Conservation (phyloP, 1,284 basidiomycete genomes). For the Papiliotrema terrestris region DNA sequence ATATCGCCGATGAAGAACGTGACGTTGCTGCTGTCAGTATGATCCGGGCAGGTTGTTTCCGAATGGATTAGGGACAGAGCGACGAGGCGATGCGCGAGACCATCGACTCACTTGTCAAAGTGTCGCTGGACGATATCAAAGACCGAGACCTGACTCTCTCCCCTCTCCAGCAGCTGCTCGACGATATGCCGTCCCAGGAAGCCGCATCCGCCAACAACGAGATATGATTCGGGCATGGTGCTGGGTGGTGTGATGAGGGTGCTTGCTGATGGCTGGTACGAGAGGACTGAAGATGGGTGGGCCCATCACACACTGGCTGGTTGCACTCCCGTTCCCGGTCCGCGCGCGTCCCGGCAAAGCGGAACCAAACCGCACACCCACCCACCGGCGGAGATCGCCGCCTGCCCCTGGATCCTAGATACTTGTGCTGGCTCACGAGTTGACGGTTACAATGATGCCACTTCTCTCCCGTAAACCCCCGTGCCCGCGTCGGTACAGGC, state of each 20-base stretch:
- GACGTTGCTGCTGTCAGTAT: constrained; percentile 56
- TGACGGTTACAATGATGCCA: too few relatives aligned
- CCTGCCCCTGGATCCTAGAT: too few relatives aligned
- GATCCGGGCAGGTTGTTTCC: neutral
- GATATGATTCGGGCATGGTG: constrained; percentile 49
- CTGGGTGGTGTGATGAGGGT: neutral
- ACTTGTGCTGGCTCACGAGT: too few relatives aligned
- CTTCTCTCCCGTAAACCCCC: too few relatives aligned
- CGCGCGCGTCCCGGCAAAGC: too few relatives aligned
- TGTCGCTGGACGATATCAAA: constrained; percentile 89
- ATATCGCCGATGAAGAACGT: constrained; percentile 84
- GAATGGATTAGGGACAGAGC: neutral
- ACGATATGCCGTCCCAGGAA: constrained; percentile 90
- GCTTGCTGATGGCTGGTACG: too few relatives aligned
- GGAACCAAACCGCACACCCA: too few relatives aligned
- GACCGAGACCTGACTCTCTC: constrained; percentile 69
- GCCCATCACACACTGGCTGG: too few relatives aligned
- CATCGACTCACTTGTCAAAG: constrained; percentile 52
- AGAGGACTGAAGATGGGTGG: too few relatives aligned
- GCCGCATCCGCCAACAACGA: constrained; percentile 87
- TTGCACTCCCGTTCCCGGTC: too few relatives aligned
- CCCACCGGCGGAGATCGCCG: too few relatives aligned
- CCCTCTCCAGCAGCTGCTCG: constrained; percentile 69
- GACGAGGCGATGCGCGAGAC: neutral
- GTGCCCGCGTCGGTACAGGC: too few relatives aligned